These are phyloP conservation scores for Oenanthe sinensis DNA, from an alignment of 129 eudicot genomes.

Conservation along the genomic window DNA sequence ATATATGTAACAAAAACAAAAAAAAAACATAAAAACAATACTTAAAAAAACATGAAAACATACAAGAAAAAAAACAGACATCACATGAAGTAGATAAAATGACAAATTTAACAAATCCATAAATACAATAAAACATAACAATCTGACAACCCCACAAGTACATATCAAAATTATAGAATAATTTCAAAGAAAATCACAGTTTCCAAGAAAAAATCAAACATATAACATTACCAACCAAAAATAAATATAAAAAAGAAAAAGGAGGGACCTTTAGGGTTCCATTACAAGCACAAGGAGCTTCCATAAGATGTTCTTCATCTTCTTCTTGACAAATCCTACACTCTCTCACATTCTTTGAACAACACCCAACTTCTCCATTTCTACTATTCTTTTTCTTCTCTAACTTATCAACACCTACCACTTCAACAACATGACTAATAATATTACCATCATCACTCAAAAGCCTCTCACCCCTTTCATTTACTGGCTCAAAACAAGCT, in stretches of 20 bases:
- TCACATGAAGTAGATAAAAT: too few species aligned
- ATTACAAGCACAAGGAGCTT: conserved; percentile 81
- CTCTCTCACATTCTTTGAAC: conserved; percentile 40
- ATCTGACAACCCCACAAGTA: background rate
- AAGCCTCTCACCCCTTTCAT: conserved; percentile 13
- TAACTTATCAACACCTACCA: background rate
- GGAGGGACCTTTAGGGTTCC: conserved; percentile 67
- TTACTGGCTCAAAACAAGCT: conserved; percentile 22
- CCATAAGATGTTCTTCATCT: conserved; percentile 58
- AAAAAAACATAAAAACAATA: too few species aligned
- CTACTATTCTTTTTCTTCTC: background rate
- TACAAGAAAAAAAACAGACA: too few species aligned
- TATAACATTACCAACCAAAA: background rate
- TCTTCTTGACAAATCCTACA: conserved; percentile 91
- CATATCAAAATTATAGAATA: background rate
- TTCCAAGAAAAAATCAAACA: background rate
- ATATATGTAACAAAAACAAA: too few species aligned
- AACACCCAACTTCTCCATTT: conserved; percentile 21
- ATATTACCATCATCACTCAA: conserved; percentile 11
- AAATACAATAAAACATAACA: background rate
- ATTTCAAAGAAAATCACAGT: background rate
- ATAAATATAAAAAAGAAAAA: background rate
- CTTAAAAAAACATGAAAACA: too few species aligned
- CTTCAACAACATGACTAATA: conserved; percentile 13
- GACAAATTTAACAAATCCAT: background rate